Percentiles rank a stretch among this genome's conserved stretches.
phyloP scores from a whole-genome alignment of 1,139 yeast genomes.

The Arxiozyma telluris region DNA sequence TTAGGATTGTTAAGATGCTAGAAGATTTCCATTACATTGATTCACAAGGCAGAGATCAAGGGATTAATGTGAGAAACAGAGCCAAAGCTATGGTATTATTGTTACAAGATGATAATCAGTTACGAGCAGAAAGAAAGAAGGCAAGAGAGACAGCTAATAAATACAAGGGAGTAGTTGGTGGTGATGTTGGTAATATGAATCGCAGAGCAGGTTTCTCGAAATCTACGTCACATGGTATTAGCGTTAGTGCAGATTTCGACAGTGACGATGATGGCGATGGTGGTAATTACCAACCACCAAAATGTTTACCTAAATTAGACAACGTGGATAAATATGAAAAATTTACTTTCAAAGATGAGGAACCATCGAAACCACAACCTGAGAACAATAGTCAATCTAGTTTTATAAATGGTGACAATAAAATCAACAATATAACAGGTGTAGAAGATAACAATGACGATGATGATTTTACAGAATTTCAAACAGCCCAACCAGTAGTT shows the following conservation, averaged over 20 bases:
- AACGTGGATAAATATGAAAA: background rate
- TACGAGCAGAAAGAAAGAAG: conserved; percentile 80
- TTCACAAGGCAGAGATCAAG: conserved; percentile 92
- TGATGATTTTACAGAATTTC: conserved; percentile 93
- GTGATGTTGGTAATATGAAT: conserved; percentile 32
- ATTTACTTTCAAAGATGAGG: conserved; percentile 1
- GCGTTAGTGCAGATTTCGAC: conserved; percentile 38
- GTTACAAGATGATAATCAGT: conserved; percentile 65
- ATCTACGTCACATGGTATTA: conserved; percentile 25
- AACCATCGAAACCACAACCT: background rate
- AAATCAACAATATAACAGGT: conserved; percentile 24
- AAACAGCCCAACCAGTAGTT: conserved; percentile 52
- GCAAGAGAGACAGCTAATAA: conserved; percentile 78
- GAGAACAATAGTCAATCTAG: background rate
- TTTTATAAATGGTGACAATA: background rate
- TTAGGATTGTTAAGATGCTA: conserved; percentile 77
- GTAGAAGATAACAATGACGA: conserved; percentile 42
- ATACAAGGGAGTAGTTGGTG: conserved; percentile 64
- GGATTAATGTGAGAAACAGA: conserved; percentile 87
- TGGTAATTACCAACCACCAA: conserved; percentile 35
- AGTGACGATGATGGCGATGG: conserved; percentile 50
- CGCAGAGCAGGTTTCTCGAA: conserved; percentile 26
- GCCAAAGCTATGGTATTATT: conserved; percentile 67
- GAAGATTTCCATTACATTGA: conserved; percentile 92
- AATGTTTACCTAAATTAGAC: conserved; percentile 1